Evolutionary conservation across 2,329 filamentous ascomycete genomes (phyloP), one percentile per base, ranked within the genome.

Genomic region (Plectosphaerella sp.): DNA sequence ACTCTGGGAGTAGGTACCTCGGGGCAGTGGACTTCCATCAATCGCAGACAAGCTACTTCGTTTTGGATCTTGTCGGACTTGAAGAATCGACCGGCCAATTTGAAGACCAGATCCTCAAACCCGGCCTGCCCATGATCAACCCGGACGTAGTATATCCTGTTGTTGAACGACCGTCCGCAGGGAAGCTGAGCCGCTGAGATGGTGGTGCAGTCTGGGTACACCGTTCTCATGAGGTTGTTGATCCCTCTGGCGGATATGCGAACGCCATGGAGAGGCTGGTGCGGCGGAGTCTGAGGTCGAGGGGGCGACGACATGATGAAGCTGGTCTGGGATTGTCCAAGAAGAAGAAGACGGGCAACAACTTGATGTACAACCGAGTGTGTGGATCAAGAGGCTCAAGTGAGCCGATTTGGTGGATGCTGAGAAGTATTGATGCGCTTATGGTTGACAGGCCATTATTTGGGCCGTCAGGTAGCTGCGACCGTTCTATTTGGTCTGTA

Each of bases 31-130:
- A 53, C 36, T 5, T 55, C 45, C 10, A 61, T 39, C 2, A 61
- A 36, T 15, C 53, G 50, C 18, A 62, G 50, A 37, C 54, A 59
- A 6, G 53, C 51, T 3, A 61, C 59, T 45, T 62, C 61, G 33
- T 61, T 62, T 37, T 62, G 57, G 3, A 59, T 50, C 43, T 62
- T 61, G 46, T 58, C 52, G 1, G 52, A 51, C 4, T 49, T 55
- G 33, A 60, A 62, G 25, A 61, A 60, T 2, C 55, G 48, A 1
- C 61, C 61, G 28, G 59, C 59, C 22, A 56, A 52, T 41, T 62
- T 62, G 12, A 62, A 47, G 10, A 62, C 59, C 14, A 58, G n/a
- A 2, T 58, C 49, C 15, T 47, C 20, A 16, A 51, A 48, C 2
- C 15, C 36, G 15, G 12, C 35, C 11, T 20, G 45, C 2, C 18